Evolutionary conservation across 2,329 filamentous ascomycete genomes (phyloP).

Genomic region (Hirsutella thompsonii): DNA sequence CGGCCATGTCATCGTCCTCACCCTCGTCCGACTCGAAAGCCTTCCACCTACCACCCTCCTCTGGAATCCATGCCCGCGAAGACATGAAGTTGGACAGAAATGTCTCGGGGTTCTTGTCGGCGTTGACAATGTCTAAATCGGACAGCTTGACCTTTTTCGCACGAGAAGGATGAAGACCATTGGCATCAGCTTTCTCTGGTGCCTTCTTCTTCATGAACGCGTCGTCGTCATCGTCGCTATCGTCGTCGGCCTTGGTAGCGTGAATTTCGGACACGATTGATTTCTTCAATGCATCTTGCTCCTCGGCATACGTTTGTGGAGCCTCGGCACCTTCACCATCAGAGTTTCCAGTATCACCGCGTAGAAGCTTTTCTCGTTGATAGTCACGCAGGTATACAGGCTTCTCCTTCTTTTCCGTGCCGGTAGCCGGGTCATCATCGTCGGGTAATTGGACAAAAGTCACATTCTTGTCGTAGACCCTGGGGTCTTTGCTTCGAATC

Average conservation of each 20-base stretch:
- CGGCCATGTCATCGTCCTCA: constrained; percentile 65
- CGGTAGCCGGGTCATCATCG: constrained; percentile 21
- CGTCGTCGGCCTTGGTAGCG: constrained; percentile 35
- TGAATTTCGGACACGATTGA: constrained; percentile 73
- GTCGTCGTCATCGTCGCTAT: constrained; percentile 42
- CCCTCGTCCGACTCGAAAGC: constrained; percentile 92
- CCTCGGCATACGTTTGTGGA: constrained; percentile 68
- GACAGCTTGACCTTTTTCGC: constrained; percentile 31
- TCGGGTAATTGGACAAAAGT: constrained; percentile 66
- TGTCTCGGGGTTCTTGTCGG: constrained; percentile 80
- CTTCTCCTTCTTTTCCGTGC: constrained; percentile 56
- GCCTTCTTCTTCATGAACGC: constrained; percentile 61
- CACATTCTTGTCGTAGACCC: constrained; percentile 69
- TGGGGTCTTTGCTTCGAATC: constrained; percentile 80
- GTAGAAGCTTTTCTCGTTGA: constrained; percentile 78
- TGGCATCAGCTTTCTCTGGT: constrained; percentile 23
- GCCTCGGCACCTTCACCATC: constrained; percentile 43
- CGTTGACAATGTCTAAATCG: constrained; percentile 55
- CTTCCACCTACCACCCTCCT: constrained; percentile 52
- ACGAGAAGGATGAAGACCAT: constrained; percentile 45
- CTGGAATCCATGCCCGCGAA: constrained; percentile 77
- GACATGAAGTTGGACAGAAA: constrained; percentile 94
- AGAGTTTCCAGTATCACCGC: constrained; percentile 48
- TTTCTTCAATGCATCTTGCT: constrained; percentile 74
- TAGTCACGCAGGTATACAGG: constrained; percentile 81